phyloP scores from a whole-genome alignment of 2,329 filamentous ascomycete species.

The Fusarium tupiense region DNA sequence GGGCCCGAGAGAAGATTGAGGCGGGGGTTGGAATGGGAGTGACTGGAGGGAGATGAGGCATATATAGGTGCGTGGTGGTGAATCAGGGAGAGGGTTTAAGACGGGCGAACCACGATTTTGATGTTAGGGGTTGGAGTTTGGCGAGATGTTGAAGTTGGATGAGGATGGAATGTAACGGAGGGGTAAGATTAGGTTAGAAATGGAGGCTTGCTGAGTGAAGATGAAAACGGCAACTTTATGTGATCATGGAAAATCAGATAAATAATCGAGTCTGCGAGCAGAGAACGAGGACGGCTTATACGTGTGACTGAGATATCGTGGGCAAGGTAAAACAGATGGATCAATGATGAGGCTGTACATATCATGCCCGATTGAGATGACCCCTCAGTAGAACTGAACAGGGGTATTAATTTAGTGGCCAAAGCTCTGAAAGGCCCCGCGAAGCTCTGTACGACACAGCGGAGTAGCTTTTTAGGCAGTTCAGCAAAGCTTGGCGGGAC shows the following conservation, averaged over 20 bases:
- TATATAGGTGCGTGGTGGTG: constrained; percentile 28
- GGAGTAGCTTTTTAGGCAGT: not conserved
- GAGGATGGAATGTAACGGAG: constrained; percentile 31
- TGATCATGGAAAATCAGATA: not conserved
- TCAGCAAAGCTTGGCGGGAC: not conserved
- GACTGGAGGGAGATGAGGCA: constrained; percentile 39
- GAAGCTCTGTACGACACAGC: constrained; percentile 4
- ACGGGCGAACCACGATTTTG: not conserved
- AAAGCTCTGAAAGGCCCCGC: not conserved
- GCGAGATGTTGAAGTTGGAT: not conserved
- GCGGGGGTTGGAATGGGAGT: constrained; percentile 39
- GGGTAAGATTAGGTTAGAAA: constrained; percentile 1
- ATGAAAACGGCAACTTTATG: constrained; percentile 1
- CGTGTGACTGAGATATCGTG: not conserved
- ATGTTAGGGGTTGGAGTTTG: not conserved
- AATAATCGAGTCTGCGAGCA: not conserved
- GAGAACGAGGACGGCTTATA: not conserved
- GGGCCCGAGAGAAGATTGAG: constrained; percentile 32
- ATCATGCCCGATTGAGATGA: not conserved
- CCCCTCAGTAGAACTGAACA: constrained; percentile 8
- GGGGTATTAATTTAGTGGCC: not conserved
- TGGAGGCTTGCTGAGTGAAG: constrained; percentile 8
- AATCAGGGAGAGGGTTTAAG: not conserved
- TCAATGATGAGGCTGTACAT: not conserved
- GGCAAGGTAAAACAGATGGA: not conserved